phyloP scores from a whole-genome alignment of 2,329 filamentous ascomycete genomes.

The Myotisia sp. region DNA sequence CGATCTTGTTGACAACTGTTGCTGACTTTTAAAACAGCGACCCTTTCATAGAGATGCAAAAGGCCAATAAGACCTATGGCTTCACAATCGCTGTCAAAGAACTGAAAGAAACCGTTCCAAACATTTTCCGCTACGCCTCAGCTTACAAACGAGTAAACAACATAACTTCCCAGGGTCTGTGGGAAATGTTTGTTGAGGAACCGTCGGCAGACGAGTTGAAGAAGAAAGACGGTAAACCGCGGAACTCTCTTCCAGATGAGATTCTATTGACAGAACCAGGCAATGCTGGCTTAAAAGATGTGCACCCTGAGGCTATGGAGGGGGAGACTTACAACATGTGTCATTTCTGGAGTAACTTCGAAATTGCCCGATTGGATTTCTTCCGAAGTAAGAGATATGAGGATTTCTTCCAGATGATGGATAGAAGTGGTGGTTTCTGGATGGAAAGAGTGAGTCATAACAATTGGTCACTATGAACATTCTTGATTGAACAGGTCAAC shows the following conservation, averaged over 20 bases:
- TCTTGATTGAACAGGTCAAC: constrained; percentile 10
- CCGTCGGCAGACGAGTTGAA: constrained; percentile 33
- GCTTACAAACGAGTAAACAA: constrained; percentile 92
- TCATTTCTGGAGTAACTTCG: constrained; percentile 99
- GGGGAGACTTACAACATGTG: constrained; percentile 99
- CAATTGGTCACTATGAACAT: constrained; percentile 14
- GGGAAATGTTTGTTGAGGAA: constrained; percentile 93
- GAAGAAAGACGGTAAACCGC: constrained; percentile 44
- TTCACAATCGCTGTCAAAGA: constrained; percentile 99
- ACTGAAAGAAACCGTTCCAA: constrained; percentile 90
- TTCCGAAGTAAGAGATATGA: constrained; percentile 96
- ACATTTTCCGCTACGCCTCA: constrained; percentile 97
- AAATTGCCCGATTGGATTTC: constrained; percentile 88
- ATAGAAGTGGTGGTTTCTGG: constrained; percentile 95
- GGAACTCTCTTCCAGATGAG: constrained; percentile 64
- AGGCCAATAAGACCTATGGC: constrained; percentile 91
- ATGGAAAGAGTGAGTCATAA: constrained; percentile 71
- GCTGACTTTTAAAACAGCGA: constrained; percentile 45
- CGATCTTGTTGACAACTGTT: too few relatives aligned
- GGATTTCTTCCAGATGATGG: constrained; percentile 99
- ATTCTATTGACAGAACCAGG: constrained; percentile 63
- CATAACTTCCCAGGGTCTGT: constrained; percentile 76
- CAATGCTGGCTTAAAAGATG: constrained; percentile 55
- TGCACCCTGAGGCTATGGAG: constrained; percentile 89
- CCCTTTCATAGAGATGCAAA: constrained; percentile 89